A percentile compares a stretch with the other conserved stretches of the same genome.
These are phyloP conservation scores for Mucor indicus DNA, from an alignment of 371 early-diverging fungal species.

Conservation along the genomic window DNA sequence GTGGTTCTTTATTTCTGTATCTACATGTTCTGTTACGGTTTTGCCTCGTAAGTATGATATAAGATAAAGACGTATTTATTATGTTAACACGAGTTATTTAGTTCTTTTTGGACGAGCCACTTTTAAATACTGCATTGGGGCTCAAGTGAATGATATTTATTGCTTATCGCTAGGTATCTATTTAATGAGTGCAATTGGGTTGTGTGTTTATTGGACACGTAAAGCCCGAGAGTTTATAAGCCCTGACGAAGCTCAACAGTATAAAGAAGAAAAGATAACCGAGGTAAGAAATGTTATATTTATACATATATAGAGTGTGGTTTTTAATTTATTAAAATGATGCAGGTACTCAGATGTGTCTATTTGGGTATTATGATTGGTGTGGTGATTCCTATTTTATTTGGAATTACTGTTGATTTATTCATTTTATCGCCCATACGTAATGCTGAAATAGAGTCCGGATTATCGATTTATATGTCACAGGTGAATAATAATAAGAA, in stretches of 20 bases:
- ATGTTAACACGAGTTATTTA: too few relatives aligned
- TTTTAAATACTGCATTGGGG: conserved; percentile 33
- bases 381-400: conserved; percentile 49
- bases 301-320: too few relatives aligned
- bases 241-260: too few relatives aligned
- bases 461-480: conserved; percentile 42
- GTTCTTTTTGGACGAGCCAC: conserved; percentile 51
- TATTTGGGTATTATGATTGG: conserved; percentile 47
- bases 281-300: too few relatives aligned
- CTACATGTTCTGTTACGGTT: conserved; percentile 48
- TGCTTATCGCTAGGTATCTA: conserved; percentile 46
- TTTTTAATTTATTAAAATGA: too few relatives aligned
- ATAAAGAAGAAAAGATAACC: conserved; percentile 3
- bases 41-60: conserved; percentile 42
- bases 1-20: conserved; percentile 55
- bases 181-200: conserved; percentile 23
- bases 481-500: conserved; percentile 41
- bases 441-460: conserved; percentile 25
- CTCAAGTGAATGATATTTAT: conserved; percentile 58
- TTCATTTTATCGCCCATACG: conserved; percentile 56
- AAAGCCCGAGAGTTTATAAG: too few relatives aligned
- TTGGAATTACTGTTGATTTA: conserved; percentile 56
- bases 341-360: too few relatives aligned
- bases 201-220: conserved; percentile 14
- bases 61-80: neutral